These are phyloP conservation scores for Penicillium coffeae DNA, from an alignment of 495 filamentous ascomycete genomes.

Conservation along the genomic window DNA sequence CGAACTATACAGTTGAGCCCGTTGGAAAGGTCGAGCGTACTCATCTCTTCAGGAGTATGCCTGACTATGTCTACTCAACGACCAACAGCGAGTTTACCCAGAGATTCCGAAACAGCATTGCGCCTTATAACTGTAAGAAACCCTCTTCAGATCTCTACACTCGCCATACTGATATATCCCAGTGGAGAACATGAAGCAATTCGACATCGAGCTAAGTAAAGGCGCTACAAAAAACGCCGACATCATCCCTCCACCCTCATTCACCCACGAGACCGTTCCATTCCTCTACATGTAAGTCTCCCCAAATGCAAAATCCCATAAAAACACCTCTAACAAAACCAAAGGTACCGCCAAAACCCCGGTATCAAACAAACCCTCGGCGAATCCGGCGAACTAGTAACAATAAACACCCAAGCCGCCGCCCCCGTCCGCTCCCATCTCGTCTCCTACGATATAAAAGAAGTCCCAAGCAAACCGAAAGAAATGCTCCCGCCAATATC, in stretches of 20 bases:
- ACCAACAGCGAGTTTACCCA: constrained; percentile 57
- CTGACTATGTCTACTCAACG: constrained; percentile 76
- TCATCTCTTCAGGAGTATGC: constrained; percentile 81
- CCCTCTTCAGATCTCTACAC: not conserved
- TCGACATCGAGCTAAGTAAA: constrained; percentile 63
- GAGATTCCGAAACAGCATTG: constrained; percentile 59
- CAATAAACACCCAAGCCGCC: constrained; percentile 48
- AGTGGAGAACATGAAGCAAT: constrained; percentile 70
- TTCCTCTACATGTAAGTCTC: constrained; percentile 56
- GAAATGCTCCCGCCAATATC: constrained; percentile 45
- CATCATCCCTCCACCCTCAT: constrained; percentile 74
- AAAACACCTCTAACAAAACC: constrained; percentile 4
- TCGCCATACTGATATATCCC: constrained; percentile 1
- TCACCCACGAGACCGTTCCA: constrained; percentile 62
- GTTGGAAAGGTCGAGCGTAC: constrained; percentile 72
- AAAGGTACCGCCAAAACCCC: constrained; percentile 57
- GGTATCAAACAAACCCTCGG: constrained; percentile 51
- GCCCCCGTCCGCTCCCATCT: constrained; percentile 54
- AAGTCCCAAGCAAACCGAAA: constrained; percentile 50
- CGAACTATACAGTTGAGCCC: constrained; percentile 63
- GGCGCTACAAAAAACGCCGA: constrained; percentile 56
- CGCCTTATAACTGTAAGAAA: constrained; percentile 59
- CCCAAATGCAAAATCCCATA: not conserved
- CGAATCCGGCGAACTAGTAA: constrained; percentile 45
- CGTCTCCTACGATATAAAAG: constrained; percentile 54